phyloP scores from a whole-genome alignment of 768 basidiomycete species.

The Clavulina sp. region DNA sequence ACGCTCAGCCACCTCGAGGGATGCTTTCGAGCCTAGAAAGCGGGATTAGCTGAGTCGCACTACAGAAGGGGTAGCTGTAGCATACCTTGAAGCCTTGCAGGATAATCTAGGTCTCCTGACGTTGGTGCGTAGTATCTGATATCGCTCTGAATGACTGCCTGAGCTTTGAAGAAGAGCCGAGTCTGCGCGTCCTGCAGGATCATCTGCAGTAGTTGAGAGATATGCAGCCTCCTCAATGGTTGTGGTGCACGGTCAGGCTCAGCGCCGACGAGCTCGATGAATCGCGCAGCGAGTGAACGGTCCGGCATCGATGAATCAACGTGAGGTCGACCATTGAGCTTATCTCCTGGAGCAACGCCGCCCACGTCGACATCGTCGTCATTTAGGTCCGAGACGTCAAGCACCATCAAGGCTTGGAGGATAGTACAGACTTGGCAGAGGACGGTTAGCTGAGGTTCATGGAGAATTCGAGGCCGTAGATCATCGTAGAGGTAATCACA shows the following conservation, averaged over 20 bases:
- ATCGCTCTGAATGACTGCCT: constrained; percentile 76
- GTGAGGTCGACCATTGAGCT: not conserved
- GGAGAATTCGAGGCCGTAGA: constrained; percentile 84
- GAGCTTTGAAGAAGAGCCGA: constrained; percentile 86
- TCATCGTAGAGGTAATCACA: constrained; percentile 94
- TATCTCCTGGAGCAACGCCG: not conserved
- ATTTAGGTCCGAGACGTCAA: constrained; percentile 39
- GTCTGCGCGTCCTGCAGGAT: constrained; percentile 95
- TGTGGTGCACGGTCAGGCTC: not conserved
- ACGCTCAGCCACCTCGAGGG: not conserved
- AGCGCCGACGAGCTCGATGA: not conserved
- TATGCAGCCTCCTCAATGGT: constrained; percentile 39
- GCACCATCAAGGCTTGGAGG: constrained; percentile 87
- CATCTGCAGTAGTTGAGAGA: constrained; percentile 68
- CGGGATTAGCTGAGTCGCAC: not conserved
- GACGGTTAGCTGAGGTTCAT: constrained; percentile 71
- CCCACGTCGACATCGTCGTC: constrained; percentile 19
- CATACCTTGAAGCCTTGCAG: constrained; percentile 59
- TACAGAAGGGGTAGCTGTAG: not conserved
- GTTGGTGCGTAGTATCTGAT: constrained; percentile 69
- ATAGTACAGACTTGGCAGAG: constrained; percentile 95
- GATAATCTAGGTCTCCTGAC: constrained; percentile 69
- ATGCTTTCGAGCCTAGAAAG: not conserved
- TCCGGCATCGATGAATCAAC: no score
- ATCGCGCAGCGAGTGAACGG: not conserved